Evolutionary conservation across 1,139 yeast genomes (phyloP).

Genomic region (Magnusiomyces magnusii): DNA sequence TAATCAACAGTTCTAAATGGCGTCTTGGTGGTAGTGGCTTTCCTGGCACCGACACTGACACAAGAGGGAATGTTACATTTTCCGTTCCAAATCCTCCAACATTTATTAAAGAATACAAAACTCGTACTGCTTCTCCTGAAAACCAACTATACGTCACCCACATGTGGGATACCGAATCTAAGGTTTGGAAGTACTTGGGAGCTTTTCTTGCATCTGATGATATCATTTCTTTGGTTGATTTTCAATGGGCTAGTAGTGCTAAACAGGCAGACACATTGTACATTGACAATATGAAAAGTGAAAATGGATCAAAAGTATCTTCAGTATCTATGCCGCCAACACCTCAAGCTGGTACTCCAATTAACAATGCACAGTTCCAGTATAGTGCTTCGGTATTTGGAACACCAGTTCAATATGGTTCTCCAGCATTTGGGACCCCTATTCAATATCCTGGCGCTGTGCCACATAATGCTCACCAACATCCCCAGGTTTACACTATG

Average conservation of each 20-base stretch:
- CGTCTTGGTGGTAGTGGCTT: constrained; percentile 5
- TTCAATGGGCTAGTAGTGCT: not conserved
- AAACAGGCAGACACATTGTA: not conserved
- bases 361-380: not conserved
- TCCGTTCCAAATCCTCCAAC: not conserved
- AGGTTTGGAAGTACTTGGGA: constrained; percentile 6
- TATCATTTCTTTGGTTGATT: not conserved
- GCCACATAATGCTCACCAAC: not conserved
- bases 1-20: constrained; percentile 3
- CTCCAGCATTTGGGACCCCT: not conserved
- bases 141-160: constrained; percentile 6
- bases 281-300: not conserved
- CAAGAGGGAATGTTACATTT: not conserved
- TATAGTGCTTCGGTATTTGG: not conserved
- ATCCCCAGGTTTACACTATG: not conserved
- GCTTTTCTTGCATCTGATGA: constrained; percentile 10
- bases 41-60: constrained; percentile 3
- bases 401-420: not conserved
- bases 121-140: constrained; percentile 1
- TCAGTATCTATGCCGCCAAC: not conserved
- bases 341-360: not conserved
- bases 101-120: constrained; percentile 1
- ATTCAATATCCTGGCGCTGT: not conserved
- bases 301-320: not conserved
- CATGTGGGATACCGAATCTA: constrained; percentile 9